A percentile compares a stretch with the other conserved stretches of the same genome.
These are phyloP conservation scores for Sporothrix mexicana DNA, from an alignment of 2,329 filamentous ascomycete genomes.

Conservation along the genomic window DNA sequence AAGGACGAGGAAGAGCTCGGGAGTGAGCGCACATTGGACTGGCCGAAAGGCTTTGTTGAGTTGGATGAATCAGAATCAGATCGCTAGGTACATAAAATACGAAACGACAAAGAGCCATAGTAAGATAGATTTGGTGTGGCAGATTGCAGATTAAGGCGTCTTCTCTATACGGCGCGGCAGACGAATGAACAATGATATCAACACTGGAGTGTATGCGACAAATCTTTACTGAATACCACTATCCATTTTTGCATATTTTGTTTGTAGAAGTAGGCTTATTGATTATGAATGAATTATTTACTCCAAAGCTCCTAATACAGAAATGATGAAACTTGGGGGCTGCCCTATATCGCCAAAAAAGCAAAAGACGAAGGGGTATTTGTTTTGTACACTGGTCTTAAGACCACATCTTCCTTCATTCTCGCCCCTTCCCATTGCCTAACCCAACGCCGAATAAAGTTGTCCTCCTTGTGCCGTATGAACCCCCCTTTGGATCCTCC, in stretches of 20 bases:
- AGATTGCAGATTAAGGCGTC: conserved; percentile 9
- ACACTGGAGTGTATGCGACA: not conserved
- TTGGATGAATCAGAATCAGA: conserved; percentile 20
- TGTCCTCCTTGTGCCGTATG: not conserved
- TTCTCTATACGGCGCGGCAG: not conserved
- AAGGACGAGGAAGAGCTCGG: not conserved
- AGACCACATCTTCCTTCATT: not conserved
- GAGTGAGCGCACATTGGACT: conserved; percentile 5
- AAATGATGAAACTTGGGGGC: not conserved
- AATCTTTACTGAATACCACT: not conserved
- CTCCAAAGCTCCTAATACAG: not conserved
- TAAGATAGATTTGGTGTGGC: conserved; percentile 31
- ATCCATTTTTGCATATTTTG: not conserved
- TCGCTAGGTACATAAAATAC: conserved; percentile 25
- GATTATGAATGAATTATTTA: not conserved
- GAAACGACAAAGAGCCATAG: conserved; percentile 25
- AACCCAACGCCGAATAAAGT: conserved; percentile 26
- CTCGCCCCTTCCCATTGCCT: not conserved
- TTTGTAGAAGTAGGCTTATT: not conserved
- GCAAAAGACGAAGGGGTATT: conserved; percentile 24
- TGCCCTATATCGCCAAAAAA: conserved; percentile 15
- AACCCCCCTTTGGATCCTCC: not conserved
- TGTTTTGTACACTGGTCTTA: conserved; percentile 7
- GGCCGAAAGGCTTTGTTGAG: not conserved
- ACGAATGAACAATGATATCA: conserved; percentile 25